Percentiles rank a stretch among this genome's conserved stretches.
These are phyloP conservation scores for Neurospora hispaniola DNA, from an alignment of 495 filamentous ascomycete genomes.

Conservation along the genomic window DNA sequence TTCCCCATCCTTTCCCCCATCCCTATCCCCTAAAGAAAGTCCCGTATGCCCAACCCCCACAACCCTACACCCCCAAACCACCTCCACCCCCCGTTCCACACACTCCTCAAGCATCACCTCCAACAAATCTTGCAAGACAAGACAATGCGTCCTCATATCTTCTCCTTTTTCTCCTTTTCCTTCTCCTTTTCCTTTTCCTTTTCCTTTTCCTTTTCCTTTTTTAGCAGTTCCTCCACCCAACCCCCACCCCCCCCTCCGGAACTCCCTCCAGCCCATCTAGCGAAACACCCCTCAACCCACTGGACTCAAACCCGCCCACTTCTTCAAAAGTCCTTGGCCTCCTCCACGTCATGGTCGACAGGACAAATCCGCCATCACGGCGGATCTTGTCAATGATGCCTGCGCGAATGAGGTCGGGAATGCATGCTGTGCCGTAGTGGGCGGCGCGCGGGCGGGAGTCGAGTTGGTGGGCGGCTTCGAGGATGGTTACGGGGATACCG, in stretches of 20 bases:
- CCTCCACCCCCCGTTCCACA: constrained; percentile 29
- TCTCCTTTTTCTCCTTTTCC: too few species aligned
- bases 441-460: constrained; percentile 47
- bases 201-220: too few species aligned
- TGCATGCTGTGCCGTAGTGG: constrained; percentile 42
- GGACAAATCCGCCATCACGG: constrained; percentile 34
- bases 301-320: not conserved
- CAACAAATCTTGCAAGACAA: constrained; percentile 27
- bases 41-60: constrained; percentile 32
- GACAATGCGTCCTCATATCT: constrained; percentile 28
- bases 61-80: constrained; percentile 41
- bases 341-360: constrained; percentile 43
- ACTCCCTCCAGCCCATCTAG: not conserved
- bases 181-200: too few species aligned
- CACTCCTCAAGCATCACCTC: constrained; percentile 39
- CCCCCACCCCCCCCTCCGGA: not conserved
- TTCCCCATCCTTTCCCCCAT: not conserved
- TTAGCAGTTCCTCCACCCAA: not conserved
- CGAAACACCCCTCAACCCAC: not conserved
- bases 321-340: constrained; percentile 14
- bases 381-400: constrained; percentile 46
- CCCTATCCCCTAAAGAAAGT: not conserved
- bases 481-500: constrained; percentile 41
- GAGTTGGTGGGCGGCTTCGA: constrained; percentile 41
- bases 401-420: constrained; percentile 44